Evolutionary conservation across 202 grass and related monocot species (phyloP).

Genomic region (Carex sylvatica): DNA sequence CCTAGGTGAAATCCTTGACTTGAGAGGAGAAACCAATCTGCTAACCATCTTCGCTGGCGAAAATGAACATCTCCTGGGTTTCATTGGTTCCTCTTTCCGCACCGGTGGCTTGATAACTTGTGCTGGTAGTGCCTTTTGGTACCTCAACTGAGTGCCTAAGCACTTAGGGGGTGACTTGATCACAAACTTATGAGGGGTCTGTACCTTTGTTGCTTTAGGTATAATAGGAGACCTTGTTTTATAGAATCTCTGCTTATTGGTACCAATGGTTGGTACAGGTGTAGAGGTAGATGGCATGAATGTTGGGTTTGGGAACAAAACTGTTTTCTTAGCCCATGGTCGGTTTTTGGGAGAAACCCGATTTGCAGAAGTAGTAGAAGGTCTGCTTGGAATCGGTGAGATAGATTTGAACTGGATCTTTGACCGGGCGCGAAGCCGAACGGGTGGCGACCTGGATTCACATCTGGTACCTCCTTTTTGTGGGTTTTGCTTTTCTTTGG

Average conservation of each 20-base stretch:
- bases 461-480: slow-evolving; percentile 17
- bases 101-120: slow-evolving; percentile 25
- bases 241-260: slow-evolving; percentile 56
- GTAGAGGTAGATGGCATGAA: slow-evolving; percentile 39
- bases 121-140: slow-evolving; percentile 42
- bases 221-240: slow-evolving; percentile 59
- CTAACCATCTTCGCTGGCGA: slow-evolving; percentile 64
- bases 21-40: slow-evolving; percentile 73
- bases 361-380: slow-evolving; percentile 43
- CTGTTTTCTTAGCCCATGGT: slow-evolving; percentile 77
- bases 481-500: slow-evolving; percentile 73
- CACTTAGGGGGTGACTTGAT: slow-evolving; percentile 64
- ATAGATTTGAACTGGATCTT: slow-evolving; percentile 75
- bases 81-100: slow-evolving; percentile 24
- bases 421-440: slow-evolving; percentile 42
- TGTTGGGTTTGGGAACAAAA: slow-evolving; percentile 78
- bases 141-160: slow-evolving; percentile 50
- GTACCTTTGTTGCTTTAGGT: slow-evolving; percentile 30
- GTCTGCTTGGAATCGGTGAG: slow-evolving; percentile 44
- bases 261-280: slow-evolving; percentile 15
- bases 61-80: slow-evolving; percentile 66
- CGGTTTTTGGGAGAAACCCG: slow-evolving; percentile 65
- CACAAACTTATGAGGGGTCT: slow-evolving; percentile 56
- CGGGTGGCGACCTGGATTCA: slow-evolving; percentile 40
- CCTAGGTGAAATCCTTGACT: slow-evolving; percentile 49